Evolutionary conservation across 352 stramenopile species (phyloP), one percentile per base, ranked within the genome.

Genomic region (Lagenidium giganteum): DNA sequence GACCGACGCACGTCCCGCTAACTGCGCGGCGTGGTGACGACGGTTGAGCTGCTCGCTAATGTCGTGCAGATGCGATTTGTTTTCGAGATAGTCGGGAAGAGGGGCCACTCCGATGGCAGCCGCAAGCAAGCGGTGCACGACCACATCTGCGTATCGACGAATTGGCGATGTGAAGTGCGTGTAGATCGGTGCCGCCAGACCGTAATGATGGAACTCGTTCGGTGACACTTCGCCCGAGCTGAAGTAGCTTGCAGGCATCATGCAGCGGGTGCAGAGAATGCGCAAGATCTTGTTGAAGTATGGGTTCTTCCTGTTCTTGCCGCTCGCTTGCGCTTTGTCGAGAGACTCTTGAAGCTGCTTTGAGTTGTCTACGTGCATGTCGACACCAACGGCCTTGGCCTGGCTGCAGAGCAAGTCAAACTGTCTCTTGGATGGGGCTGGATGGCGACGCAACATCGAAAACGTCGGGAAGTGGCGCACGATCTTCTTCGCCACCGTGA

Each of bases 111-210:
- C 93, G 41, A 99, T 98, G 18, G 95, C 88, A 8, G 96, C 96
- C 25, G 95, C 95, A 3, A 99, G 64, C 16, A 99, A 58, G 1
- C 97, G 92, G 67, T 99, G 97, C 17, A 99, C 96, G 33, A 98
- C 93, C 14, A 99, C 92, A 66, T 99, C 97, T 1, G 96, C 95
- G 69, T 99, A 91, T 4, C 93, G 83, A 42, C 92, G 83, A 67
- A 99, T 99, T 4, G 97, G 97, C n/a, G 92, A 98, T 23, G 97
- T 99, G 58, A 99, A 99, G 67, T 99, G 96, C 25, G 96, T 99
- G 70, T 99, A 99, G 21, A 99, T 97, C 5, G 95, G 92, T 8
- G 96, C 95, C 9, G 96, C 96, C 8, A 99, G 78, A 25, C 97
- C 93, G 61, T 99, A 99, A 70, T 99, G 97, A 49, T 98, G 91